These are phyloP conservation scores for Neopestalotiopsis clavispora DNA, from an alignment of 2,329 filamentous ascomycete genomes.

Conservation along the genomic window DNA sequence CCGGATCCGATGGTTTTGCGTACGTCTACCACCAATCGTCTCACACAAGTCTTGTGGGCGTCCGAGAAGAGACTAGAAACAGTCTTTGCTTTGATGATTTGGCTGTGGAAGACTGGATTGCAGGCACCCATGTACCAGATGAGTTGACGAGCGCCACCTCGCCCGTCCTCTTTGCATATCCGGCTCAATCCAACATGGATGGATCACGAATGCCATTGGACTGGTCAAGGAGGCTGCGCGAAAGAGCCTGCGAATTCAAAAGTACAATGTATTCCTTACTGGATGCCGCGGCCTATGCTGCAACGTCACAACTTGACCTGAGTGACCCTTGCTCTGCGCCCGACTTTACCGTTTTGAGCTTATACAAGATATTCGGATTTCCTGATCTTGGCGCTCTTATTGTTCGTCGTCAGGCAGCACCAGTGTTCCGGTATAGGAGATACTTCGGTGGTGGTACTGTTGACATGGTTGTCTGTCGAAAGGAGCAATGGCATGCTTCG, in stretches of 20 bases:
- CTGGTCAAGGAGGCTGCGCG: slow-evolving; percentile 64
- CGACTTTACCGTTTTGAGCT: slow-evolving; percentile 86
- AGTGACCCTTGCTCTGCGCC: slow-evolving; percentile 65
- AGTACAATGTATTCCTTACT: slow-evolving; percentile 68
- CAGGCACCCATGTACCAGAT: slow-evolving; percentile 38
- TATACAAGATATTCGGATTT: slow-evolving; percentile 99
- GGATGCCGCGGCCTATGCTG: slow-evolving; percentile 82
- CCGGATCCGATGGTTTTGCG: slow-evolving; percentile 71
- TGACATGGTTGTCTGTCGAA: slow-evolving; percentile 81
- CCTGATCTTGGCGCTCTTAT: slow-evolving; percentile 88
- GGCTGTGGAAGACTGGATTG: slow-evolving; percentile 70
- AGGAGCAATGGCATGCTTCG: slow-evolving; percentile 80
- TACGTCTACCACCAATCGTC: slow-evolving; percentile 85
- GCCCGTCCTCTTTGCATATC: slow-evolving; percentile 73
- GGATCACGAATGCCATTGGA: slow-evolving; percentile 74
- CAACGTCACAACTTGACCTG: slow-evolving; percentile 78
- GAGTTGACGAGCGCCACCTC: slow-evolving; percentile 26
- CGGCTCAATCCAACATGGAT: slow-evolving; percentile 93
- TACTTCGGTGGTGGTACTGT: slow-evolving; percentile 97
- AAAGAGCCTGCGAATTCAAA: slow-evolving; percentile 27
- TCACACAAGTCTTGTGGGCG: slow-evolving; percentile 87
- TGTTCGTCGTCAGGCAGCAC: slow-evolving; percentile 72
- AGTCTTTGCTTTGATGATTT: slow-evolving; percentile 71
- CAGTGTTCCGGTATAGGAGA: slow-evolving; percentile 66
- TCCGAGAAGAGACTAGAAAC: slow-evolving; percentile 70